phyloP scores from a whole-genome alignment of 164 flowering plant genomes.

The Aristolochia fimbriata region DNA sequence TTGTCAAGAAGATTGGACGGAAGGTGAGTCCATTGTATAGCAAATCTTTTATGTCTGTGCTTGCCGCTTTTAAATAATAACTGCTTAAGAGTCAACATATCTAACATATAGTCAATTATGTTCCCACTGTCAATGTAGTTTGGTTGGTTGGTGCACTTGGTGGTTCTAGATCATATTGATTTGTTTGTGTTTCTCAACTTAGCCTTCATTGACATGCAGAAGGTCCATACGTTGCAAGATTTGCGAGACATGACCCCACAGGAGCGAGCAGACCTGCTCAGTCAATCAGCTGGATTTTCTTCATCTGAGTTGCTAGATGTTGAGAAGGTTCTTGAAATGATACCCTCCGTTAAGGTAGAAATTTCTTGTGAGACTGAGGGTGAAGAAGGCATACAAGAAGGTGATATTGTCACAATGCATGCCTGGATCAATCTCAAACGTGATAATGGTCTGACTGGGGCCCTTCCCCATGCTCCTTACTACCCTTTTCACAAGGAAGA shows the following conservation, averaged over 20 bases:
- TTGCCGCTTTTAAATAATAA: background rate
- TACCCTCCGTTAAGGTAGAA: constrained; percentile 64
- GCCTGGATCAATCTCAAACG: constrained; percentile 83
- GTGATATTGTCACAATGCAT: constrained; percentile 79
- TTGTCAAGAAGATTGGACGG: constrained; percentile 61
- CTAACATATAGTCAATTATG: no score
- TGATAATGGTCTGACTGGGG: constrained; percentile 59
- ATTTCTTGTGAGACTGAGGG: constrained; percentile 87
- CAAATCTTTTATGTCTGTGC: background rate
- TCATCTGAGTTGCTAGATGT: constrained; percentile 53
- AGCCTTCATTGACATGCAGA: constrained; percentile 33
- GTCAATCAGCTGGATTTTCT: constrained; percentile 68
- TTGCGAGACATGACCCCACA: constrained; percentile 47
- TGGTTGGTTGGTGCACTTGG: no score
- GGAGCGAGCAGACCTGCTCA: constrained; percentile 68
- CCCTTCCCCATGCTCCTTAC: constrained; percentile 82
- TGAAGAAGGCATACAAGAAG: constrained; percentile 95
- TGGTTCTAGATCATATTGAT: no score
- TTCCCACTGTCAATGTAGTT: no score
- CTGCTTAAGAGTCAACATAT: no score
- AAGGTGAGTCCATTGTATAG: constrained; percentile 40
- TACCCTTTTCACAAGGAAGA: constrained; percentile 95
- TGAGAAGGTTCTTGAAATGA: constrained; percentile 74
- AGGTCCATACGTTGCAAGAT: constrained; percentile 74
- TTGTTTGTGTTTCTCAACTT: background rate